Evolutionary conservation across 2,329 filamentous ascomycete species (phyloP).

Genomic region (Cryoendolithus antarcticus): DNA sequence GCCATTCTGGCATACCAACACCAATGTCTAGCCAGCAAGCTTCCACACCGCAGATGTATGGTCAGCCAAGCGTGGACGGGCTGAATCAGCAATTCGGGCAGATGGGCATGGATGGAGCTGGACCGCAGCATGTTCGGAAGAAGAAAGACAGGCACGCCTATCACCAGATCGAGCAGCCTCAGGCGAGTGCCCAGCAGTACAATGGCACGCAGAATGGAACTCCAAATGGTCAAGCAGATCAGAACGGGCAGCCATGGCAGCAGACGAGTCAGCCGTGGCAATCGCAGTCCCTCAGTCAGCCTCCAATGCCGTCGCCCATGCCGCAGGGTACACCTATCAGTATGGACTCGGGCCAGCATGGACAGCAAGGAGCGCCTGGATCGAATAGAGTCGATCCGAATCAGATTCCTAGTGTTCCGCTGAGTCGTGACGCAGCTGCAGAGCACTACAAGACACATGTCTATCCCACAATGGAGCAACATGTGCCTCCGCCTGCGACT

Average conservation of each 20-base stretch:
- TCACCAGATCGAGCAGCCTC: constrained; percentile 66
- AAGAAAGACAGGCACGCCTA: constrained; percentile 95
- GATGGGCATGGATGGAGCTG: constrained; percentile 50
- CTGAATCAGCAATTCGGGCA: constrained; percentile 65
- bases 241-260: constrained; percentile 22
- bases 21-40: constrained; percentile 13
- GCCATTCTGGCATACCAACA: constrained; percentile 10
- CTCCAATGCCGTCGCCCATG: constrained; percentile 8
- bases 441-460: constrained; percentile 76
- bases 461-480: constrained; percentile 91
- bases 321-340: constrained; percentile 17
- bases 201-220: constrained; percentile 56
- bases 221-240: constrained; percentile 34
- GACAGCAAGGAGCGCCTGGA: constrained; percentile 26
- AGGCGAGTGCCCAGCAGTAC: constrained; percentile 42
- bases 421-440: constrained; percentile 69
- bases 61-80: constrained; percentile 28
- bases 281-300: constrained; percentile 14
- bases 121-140: constrained; percentile 40
- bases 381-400: constrained; percentile 75
- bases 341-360: constrained; percentile 13
- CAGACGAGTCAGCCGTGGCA: constrained; percentile 25
- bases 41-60: constrained; percentile 6
- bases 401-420: constrained; percentile 81
- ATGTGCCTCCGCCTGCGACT: constrained; percentile 77